phyloP scores from a whole-genome alignment of 2,329 filamentous ascomycete genomes.

The Corynespora cassiicola region DNA sequence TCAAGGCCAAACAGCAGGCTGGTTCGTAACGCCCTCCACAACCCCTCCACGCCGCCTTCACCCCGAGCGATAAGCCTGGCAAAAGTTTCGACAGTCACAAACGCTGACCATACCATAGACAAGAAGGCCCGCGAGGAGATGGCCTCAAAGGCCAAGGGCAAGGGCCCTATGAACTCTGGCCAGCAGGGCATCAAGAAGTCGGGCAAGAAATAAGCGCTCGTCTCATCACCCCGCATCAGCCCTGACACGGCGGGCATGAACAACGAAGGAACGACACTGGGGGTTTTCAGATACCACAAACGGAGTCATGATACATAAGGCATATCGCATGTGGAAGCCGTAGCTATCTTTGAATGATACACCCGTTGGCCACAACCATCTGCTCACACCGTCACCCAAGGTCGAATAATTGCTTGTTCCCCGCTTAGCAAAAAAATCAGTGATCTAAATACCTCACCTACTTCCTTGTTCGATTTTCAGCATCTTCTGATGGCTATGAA shows the following conservation, averaged over 20 bases:
- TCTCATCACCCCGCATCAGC: slow-evolving; percentile 1
- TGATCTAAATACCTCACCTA: too few relatives aligned
- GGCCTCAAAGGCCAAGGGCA: slow-evolving; percentile 73
- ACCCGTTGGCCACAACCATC: slow-evolving; percentile 13
- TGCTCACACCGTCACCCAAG: not conserved
- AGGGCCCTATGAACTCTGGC: slow-evolving; percentile 86
- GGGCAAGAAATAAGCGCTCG: slow-evolving; percentile 79
- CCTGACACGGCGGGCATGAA: slow-evolving; percentile 5
- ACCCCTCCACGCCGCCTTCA: not conserved
- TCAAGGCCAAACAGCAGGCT: slow-evolving; percentile 81
- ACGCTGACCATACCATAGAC: slow-evolving; percentile 40
- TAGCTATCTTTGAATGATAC: slow-evolving; percentile 23
- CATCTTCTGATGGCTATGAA: too few relatives aligned
- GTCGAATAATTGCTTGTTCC: too few relatives aligned
- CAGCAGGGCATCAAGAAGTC: slow-evolving; percentile 96
- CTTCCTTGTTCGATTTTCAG: too few relatives aligned
- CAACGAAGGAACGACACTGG: slow-evolving; percentile 17
- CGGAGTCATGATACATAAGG: slow-evolving; percentile 28
- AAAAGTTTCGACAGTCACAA: too few relatives aligned
- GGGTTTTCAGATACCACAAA: slow-evolving; percentile 36
- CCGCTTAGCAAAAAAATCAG: too few relatives aligned
- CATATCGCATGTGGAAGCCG: slow-evolving; percentile 19
- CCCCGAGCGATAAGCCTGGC: not conserved
- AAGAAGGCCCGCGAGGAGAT: slow-evolving; percentile 71
- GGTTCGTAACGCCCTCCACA: slow-evolving; percentile 65